These are phyloP conservation scores for Triangularia setosa DNA, from an alignment of 2,329 filamentous ascomycete genomes.

Conservation along the genomic window DNA sequence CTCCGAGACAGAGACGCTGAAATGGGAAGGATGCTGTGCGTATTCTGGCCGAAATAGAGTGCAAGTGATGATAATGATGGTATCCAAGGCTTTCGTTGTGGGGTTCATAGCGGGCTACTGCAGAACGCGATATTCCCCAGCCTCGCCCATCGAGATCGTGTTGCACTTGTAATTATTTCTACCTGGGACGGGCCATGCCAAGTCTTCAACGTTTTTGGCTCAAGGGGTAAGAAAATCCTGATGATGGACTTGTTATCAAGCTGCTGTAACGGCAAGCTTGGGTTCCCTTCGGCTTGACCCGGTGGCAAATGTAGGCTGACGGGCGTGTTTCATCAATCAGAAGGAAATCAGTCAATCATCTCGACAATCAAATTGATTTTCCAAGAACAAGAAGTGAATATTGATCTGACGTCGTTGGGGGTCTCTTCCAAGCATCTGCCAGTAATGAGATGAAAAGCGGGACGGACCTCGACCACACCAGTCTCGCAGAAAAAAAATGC, in stretches of 20 bases:
- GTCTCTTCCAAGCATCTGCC: not conserved
- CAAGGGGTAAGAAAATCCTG: not conserved
- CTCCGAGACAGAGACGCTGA: not conserved
- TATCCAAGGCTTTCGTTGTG: too few relatives aligned
- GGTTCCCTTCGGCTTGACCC: not conserved
- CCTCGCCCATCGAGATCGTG: not conserved
- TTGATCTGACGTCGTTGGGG: not conserved
- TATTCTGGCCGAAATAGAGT: not conserved
- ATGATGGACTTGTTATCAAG: not conserved
- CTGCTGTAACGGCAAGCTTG: not conserved
- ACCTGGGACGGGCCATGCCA: not conserved
- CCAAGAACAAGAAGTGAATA: not conserved
- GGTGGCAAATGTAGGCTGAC: not conserved
- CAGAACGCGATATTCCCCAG: too few relatives aligned
- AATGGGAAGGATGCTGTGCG: not conserved
- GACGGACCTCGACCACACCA: not conserved
- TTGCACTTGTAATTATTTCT: not conserved
- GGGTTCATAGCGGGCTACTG: too few relatives aligned
- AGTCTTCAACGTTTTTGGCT: not conserved
- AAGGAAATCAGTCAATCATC: not conserved
- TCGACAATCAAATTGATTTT: not conserved
- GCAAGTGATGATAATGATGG: not conserved
- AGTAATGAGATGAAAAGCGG: not conserved
- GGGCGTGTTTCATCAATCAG: not conserved
- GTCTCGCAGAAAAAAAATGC: not conserved